A percentile compares a stretch with the other conserved stretches of the same genome.
phyloP scores from a whole-genome alignment of 768 basidiomycete species.

The Kwoniella sp. region DNA sequence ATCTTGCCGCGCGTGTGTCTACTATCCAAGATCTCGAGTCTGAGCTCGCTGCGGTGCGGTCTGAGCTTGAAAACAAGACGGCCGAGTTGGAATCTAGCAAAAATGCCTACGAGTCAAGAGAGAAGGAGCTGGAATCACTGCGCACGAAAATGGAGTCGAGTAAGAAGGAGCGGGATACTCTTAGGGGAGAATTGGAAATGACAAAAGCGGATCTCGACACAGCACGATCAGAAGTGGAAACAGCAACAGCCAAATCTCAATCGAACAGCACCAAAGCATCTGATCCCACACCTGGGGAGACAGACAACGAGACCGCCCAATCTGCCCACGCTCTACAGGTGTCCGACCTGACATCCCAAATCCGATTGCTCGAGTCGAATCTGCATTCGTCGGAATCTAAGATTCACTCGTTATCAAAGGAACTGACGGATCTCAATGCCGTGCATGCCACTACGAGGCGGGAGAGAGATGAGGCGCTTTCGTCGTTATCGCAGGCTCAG shows the following conservation, averaged over 20 bases:
- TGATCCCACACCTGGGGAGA: too few relatives aligned
- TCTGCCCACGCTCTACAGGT: slow-evolving; percentile 27
- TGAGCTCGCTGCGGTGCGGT: neutral
- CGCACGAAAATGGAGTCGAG: neutral
- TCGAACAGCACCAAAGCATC: neutral
- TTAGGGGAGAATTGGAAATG: neutral
- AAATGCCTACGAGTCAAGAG: neutral
- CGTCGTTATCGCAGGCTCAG: neutral
- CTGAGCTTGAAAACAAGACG: neutral
- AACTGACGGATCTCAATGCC: slow-evolving; percentile 45
- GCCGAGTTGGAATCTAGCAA: slow-evolving; percentile 2
- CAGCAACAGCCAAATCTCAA: neutral
- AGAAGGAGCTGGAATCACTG: slow-evolving; percentile 12
- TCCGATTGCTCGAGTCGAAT: slow-evolving; percentile 35
- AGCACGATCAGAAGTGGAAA: too few relatives aligned
- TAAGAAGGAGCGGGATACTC: neutral
- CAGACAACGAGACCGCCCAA: neutral
- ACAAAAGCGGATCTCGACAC: neutral
- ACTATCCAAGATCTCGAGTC: neutral
- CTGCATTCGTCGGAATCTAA: slow-evolving; percentile 39
- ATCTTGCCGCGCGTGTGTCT: neutral
- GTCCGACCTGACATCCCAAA: slow-evolving; percentile 31
- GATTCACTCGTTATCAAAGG: slow-evolving; percentile 42
- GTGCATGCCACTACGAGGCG: slow-evolving; percentile 15
- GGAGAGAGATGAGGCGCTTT: slow-evolving; percentile 27